These are phyloP conservation scores for Mucor ambiguus DNA, from an alignment of 371 early-diverging fungal species.

Conservation along the genomic window DNA sequence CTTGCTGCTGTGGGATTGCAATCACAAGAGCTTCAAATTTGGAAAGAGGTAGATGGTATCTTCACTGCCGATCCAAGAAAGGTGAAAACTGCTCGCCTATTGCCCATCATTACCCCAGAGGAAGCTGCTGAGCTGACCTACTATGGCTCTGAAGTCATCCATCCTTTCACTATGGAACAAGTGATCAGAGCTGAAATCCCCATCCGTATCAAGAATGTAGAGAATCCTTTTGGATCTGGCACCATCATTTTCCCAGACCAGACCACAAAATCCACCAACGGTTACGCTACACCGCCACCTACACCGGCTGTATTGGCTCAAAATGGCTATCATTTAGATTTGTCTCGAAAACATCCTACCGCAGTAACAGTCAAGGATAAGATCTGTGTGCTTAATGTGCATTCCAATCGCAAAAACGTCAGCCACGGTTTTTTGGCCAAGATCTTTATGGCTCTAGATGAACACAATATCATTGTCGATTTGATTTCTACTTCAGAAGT, in stretches of 20 bases:
- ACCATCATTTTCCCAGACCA: slow-evolving; percentile 86
- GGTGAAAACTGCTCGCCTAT: slow-evolving; percentile 82
- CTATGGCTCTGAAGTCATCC: slow-evolving; percentile 97
- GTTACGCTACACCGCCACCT: slow-evolving; percentile 55
- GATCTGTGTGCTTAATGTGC: slow-evolving; percentile 90
- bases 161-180: slow-evolving; percentile 99
- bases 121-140: slow-evolving; percentile 98
- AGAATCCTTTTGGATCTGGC: slow-evolving; percentile 88
- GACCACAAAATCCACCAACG: slow-evolving; percentile 25
- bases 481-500: slow-evolving; percentile 96
- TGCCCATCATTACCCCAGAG: slow-evolving; percentile 95
- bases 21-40: slow-evolving; percentile 92
- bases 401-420: slow-evolving; percentile 91
- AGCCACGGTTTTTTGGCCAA: slow-evolving; percentile 95
- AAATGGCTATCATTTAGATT: slow-evolving; percentile 71
- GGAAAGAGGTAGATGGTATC: slow-evolving; percentile 99
- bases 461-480: slow-evolving; percentile 89
- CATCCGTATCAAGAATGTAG: slow-evolving; percentile 97
- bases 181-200: slow-evolving; percentile 93
- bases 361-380: slow-evolving; percentile 98
- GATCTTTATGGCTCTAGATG: slow-evolving; percentile 89
- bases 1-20: slow-evolving; percentile 87
- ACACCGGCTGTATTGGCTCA: slow-evolving; percentile 71
- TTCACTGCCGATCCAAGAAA: slow-evolving; percentile 99
- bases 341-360: slow-evolving; percentile 77